Base-by-base conservation (phyloP, 257 asterid genomes). In the Cinchona pubescens region DNA sequence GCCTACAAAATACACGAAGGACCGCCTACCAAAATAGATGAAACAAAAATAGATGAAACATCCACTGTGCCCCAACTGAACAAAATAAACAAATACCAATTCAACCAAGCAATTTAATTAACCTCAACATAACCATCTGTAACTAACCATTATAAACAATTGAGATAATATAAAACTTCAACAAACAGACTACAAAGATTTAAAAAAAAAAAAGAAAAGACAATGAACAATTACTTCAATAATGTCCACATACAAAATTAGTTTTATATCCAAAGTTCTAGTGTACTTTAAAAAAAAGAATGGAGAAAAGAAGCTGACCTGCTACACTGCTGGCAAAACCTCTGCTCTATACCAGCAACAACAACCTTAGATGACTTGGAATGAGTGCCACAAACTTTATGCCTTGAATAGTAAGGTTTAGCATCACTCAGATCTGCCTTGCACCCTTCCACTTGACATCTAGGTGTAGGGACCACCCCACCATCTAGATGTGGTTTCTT, bases 301-400 rank as follows among this genome's bases (percentile, higher is more conserved):
- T 37, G 35, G 25, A 27, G 59, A 29, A 55, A 60, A 56, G 38
- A 72, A 71, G 56, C 79, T 76, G 79, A 94, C 99, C 97, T 88
- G 97, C 99, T 94, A 76, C 99, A 94, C 86, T 94, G 99, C 86
- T 94, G 99, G 88, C 99, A 94, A 79, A 94, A 94, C 90, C 99
- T 94, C 76, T 94, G 99, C 75, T 87, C 87, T 81, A 89, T 78
- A 60, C 97, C 99, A 5, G 90, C 88, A 83, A 94, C 99, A 86
- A 87, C 73, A 38, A 88, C 99, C 83, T 70, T 85, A 0, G 96
- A 83, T 27, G 90, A 87, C 83, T 94, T 94, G 46, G 99, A 94
- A 76, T 94, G 99, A 86, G 85, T 68, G 66, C 90, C 87, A 83
- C 99, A 94, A 43, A 94, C 99, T 79, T 88, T 94, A 79, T 94